These are phyloP conservation scores for Gaillardinia entomophila DNA, from an alignment of 805 yeast genomes.

Conservation along the genomic window DNA sequence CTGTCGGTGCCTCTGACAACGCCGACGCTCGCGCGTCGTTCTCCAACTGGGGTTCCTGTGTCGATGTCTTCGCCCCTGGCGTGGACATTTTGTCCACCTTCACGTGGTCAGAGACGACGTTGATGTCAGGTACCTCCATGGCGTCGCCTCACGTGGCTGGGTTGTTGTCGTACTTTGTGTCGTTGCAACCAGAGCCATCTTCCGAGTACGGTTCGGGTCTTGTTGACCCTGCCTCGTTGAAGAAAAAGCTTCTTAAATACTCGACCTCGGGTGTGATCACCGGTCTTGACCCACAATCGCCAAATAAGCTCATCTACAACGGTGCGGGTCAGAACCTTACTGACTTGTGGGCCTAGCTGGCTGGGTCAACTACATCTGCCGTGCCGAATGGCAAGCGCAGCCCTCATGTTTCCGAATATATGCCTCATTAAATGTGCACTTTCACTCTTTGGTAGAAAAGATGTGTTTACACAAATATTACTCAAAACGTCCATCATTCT, in stretches of 20 bases:
- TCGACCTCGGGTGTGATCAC: slow-evolving; percentile 46
- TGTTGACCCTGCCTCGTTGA: slow-evolving; percentile 35
- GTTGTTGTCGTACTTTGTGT: slow-evolving; percentile 46
- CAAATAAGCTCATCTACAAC: slow-evolving; percentile 48
- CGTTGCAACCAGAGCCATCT: slow-evolving; percentile 11
- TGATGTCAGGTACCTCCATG: slow-evolving; percentile 75
- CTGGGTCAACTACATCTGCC: no score
- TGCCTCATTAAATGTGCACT: no score
- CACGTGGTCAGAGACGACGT: slow-evolving; percentile 10
- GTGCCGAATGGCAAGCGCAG: no score
- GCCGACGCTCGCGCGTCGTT: slow-evolving; percentile 67
- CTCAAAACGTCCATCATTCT: no score
- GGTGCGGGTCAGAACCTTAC: slow-evolving; percentile 14
- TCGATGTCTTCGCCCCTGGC: slow-evolving; percentile 82
- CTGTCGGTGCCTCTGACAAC: slow-evolving; percentile 90
- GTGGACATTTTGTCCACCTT: slow-evolving; percentile 30
- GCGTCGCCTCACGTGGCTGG: slow-evolving; percentile 76
- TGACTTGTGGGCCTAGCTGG: slow-evolving; percentile 7
- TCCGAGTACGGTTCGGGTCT: slow-evolving; percentile 38
- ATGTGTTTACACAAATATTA: no score
- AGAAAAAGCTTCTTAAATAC: slow-evolving; percentile 34
- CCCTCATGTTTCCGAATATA: no score
- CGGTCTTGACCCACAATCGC: slow-evolving; percentile 47
- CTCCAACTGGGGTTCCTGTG: slow-evolving; percentile 93
- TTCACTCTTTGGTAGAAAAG: no score